Percentiles rank a stretch among this genome's conserved stretches.
These are phyloP conservation scores for Antarctomyces pellizariae DNA, from an alignment of 495 filamentous ascomycete genomes.

Conservation along the genomic window DNA sequence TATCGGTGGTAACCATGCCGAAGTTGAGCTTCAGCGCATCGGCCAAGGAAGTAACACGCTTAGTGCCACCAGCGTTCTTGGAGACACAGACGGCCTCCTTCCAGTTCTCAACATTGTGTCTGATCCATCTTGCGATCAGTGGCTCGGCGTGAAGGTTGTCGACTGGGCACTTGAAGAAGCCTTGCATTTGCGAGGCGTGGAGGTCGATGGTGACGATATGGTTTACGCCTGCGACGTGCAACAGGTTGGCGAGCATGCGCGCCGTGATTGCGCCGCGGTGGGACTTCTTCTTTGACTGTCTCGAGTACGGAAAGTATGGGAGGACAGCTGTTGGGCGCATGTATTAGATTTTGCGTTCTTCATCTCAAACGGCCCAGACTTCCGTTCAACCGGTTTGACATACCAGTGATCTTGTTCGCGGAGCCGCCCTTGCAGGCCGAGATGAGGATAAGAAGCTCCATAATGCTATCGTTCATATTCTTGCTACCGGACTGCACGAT, in stretches of 20 bases:
- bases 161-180: conserved; percentile 94
- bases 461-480: conserved; percentile 95
- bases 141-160: conserved; percentile 96
- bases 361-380: conserved; percentile 1
- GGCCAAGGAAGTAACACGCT: conserved; percentile 86
- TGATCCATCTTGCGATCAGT: conserved; percentile 87
- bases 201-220: conserved; percentile 95
- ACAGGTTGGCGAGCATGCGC: conserved; percentile 85
- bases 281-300: conserved; percentile 97
- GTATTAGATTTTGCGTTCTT: neutral
- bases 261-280: conserved; percentile 93
- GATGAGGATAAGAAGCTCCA: conserved; percentile 98
- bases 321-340: conserved; percentile 47
- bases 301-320: conserved; percentile 96
- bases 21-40: conserved; percentile 95
- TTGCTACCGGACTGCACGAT: conserved; percentile 92
- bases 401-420: conserved; percentile 91
- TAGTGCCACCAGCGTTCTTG: conserved; percentile 94
- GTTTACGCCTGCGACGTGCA: conserved; percentile 80
- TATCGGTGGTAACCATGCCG: conserved; percentile 86
- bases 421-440: conserved; percentile 95
- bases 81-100: conserved; percentile 83
- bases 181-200: conserved; percentile 95
- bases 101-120: conserved; percentile 69
- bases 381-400: conserved; percentile 10